Base-by-base conservation (phyloP, 2,329 filamentous ascomycete genomes). In the Microdochium trichocladiopsis region DNA sequence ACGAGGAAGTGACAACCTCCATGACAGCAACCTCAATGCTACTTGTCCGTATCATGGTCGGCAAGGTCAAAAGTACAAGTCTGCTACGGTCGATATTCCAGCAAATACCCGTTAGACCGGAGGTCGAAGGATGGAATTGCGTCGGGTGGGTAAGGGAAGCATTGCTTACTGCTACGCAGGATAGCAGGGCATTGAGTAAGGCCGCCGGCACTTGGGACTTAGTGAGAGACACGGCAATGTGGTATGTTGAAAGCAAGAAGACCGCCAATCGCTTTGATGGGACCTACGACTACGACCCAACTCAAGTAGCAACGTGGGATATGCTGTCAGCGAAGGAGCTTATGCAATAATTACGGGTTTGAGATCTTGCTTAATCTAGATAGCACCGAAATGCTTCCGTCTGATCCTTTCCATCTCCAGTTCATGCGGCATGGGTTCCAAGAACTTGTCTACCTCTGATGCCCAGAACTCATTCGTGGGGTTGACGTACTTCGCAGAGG, bases 351-450 rank as follows among this genome's bases (percentile, higher is more conserved):
- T 9, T 47, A 33, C 28, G 28, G 28, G 28, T 33, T 14, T 33
- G 28, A 33, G 28, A 33, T 33, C 8, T 14, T 33, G 28, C 14
- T 33, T n/a, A n/a, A 37, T 37, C 49, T 55, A 59, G 43, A 55
- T 49, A 49, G 51, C 57, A 4, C 57, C 55, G 47, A 55, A 60
- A 41, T 57, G 59, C 47, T 49, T 53, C 12, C 47, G 50, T 21
- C 58, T 53, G 37, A 56, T 56, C 12, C 22, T 41, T 11, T 61
- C 58, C 56, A 60, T 59, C 31, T 53, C 51, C 24, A 57, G 31
- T 21, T 56, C 56, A 18, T 56, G n/a, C 18, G 53, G 52, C 50
- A 56, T 45, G 2, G 55, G 56, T 14, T 23, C 51, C 5, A 61
- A 18, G 49, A 57, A 60, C 24, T 52, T 50, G 31, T 55, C 59